phyloP scores from a whole-genome alignment of 768 basidiomycete genomes.

The Calvatia gigantea region DNA sequence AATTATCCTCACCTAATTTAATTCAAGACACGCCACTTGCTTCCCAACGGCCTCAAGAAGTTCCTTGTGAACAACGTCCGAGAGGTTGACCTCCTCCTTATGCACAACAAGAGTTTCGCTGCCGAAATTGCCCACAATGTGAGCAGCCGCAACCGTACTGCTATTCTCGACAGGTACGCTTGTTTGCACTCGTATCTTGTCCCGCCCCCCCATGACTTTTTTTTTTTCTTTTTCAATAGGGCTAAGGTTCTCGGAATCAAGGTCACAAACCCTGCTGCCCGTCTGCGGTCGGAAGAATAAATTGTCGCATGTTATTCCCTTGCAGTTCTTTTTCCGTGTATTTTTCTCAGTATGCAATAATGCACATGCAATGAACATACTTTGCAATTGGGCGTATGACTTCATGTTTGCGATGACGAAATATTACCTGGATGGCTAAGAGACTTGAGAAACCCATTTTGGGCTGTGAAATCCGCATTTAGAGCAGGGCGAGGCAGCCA shows the following conservation, averaged over 20 bases:
- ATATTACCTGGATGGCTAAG: background rate
- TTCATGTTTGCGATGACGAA: background rate
- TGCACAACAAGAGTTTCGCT: conserved; percentile 96
- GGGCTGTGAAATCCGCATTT: background rate
- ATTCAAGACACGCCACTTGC: conserved; percentile 82
- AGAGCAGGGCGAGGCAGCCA: too few species aligned
- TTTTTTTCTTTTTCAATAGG: conserved; percentile 34
- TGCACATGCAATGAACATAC: conserved; percentile 38
- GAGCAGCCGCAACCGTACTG: conserved; percentile 90
- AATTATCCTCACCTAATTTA: conserved; percentile 3
- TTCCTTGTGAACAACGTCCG: conserved; percentile 91
- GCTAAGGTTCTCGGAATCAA: conserved; percentile 87
- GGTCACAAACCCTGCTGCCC: conserved; percentile 90
- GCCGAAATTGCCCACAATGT: conserved; percentile 98
- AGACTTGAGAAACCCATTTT: conserved; percentile 7
- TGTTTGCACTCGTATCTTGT: background rate
- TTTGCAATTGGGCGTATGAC: background rate
- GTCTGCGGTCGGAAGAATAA: conserved; percentile 93
- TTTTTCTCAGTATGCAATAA: conserved; percentile 47
- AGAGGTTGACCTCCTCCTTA: conserved; percentile 92
- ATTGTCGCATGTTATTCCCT: conserved; percentile 34
- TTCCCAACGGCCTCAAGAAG: conserved; percentile 95
- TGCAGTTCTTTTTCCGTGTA: conserved; percentile 45
- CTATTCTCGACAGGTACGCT: conserved; percentile 81
- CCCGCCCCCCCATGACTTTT: conserved; percentile 7